These are phyloP conservation scores for Coemansia sp. DNA, from an alignment of 192 early-diverging fungal species.

Conservation along the genomic window DNA sequence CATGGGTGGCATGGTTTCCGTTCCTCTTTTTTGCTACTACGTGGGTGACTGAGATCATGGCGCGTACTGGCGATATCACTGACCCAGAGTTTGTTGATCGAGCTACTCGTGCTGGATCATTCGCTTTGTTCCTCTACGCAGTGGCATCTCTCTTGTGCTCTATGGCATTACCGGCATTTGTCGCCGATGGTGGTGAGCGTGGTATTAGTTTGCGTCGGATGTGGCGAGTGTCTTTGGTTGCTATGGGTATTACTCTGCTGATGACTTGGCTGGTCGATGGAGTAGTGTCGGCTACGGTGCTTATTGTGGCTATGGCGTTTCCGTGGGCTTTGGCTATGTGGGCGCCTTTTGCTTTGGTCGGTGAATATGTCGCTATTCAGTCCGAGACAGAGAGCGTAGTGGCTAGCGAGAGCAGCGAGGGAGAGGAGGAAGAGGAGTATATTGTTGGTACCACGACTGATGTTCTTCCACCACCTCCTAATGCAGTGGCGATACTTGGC, in stretches of 20 bases:
- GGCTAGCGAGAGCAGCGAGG: not conserved
- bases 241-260: constrained; percentile 70
- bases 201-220: constrained; percentile 46
- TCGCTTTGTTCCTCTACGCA: constrained; percentile 84
- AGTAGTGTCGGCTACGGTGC: constrained; percentile 63
- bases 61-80: constrained; percentile 26
- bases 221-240: constrained; percentile 73
- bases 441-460: constrained; percentile 24
- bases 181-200: constrained; percentile 18
- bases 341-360: constrained; percentile 92
- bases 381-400: not conserved
- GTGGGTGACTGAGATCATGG: constrained; percentile 53
- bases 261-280: constrained; percentile 67
- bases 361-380: constrained; percentile 60
- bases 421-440: constrained; percentile 28
- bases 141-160: constrained; percentile 68
- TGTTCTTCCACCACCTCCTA: constrained; percentile 4
- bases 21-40: constrained; percentile 89
- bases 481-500: not conserved
- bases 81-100: constrained; percentile 57
- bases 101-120: constrained; percentile 84
- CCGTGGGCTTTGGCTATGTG: constrained; percentile 89
- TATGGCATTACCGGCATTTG: constrained; percentile 39
- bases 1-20: constrained; percentile 98
- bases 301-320: constrained; percentile 78